Base-by-base conservation (phyloP, 2,329 filamentous ascomycete genomes). In the Biscogniauxia marginata region DNA sequence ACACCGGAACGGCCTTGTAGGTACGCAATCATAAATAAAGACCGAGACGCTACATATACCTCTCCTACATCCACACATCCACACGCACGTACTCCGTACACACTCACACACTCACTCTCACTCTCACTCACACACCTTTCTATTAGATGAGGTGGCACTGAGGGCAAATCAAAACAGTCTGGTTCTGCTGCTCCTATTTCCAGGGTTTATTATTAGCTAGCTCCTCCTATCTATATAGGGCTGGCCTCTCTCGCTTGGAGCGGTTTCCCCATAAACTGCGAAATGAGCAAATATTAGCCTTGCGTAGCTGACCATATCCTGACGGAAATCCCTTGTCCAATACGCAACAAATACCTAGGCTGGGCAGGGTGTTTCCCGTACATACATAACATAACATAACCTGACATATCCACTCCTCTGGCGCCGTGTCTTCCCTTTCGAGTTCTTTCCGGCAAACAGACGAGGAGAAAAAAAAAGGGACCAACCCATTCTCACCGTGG, bases 251-350 rank as follows among this genome's bases (percentile, higher is more conserved):
- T 63, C 62, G 57, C 59, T 60, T 61, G 56, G 57, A 63, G 60
- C 60, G 65, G 65, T 61, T 65, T 59, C 53, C 56, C 56, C 54
- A 51, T 55, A 59, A 60, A 53, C 57, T 45, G 57, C 60, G 62
- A 67, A 63, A 67, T 66, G 65, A 68, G 65, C 65, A 63, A 66
- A 65, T 64, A 65, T 63, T 65, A 68, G 63, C 55, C 59, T 65
- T 59, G 61, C 61, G 59, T 62, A 60, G 56, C 64, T 65, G 56
- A 60, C 61, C 57, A 62, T 61, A 56, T 59, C 57, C 52, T 50
- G 62, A 18, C 11, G 9, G 11, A 46, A 21, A 46, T 23, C 45
- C 45, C 21, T 46, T 20, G 19, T 46, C 18, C 13, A n/a, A 46
- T 46, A 46, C 16, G 45, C 45, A 20, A 46, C 45, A 46, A 46